phyloP scores from a whole-genome alignment of 202 grass and related monocot genomes.

The Carex arenaria region DNA sequence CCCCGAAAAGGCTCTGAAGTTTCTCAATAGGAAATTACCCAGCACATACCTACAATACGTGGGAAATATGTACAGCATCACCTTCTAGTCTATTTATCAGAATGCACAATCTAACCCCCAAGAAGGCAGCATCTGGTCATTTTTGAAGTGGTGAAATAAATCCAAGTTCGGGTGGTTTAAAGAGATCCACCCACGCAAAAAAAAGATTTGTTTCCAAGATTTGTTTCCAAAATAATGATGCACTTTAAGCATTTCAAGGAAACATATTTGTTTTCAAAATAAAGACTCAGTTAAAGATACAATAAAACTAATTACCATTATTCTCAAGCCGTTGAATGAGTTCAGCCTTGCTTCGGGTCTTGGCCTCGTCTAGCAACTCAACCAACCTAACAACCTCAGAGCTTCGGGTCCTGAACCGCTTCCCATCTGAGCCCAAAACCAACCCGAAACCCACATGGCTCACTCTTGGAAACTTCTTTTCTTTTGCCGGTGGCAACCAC shows the following conservation, averaged over 20 bases:
- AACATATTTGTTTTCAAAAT: not conserved
- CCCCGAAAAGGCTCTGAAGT: not conserved
- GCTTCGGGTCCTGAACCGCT: slow-evolving; percentile 89
- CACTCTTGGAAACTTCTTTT: slow-evolving; percentile 69
- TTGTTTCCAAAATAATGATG: too few relatives aligned
- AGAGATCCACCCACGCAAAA: too few relatives aligned
- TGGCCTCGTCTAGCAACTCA: slow-evolving; percentile 96
- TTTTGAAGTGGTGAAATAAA: too few relatives aligned
- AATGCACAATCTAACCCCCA: not conserved
- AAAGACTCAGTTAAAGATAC: not conserved
- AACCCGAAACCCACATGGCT: slow-evolving; percentile 93
- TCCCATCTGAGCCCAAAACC: slow-evolving; percentile 93
- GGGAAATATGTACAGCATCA: not conserved
- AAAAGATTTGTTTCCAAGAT: too few relatives aligned
- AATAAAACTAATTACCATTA: slow-evolving; percentile 39
- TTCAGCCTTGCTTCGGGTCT: slow-evolving; percentile 73
- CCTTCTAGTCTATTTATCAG: not conserved
- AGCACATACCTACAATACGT: not conserved
- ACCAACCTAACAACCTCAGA: slow-evolving; percentile 82
- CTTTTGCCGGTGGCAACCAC: slow-evolving; percentile 53
- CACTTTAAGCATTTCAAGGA: not conserved
- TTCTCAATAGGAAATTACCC: not conserved
- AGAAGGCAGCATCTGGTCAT: too few relatives aligned
- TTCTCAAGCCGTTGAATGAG: slow-evolving; percentile 63
- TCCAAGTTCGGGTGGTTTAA: too few relatives aligned